These are phyloP conservation scores for Plectosphaerella plurivora DNA, from an alignment of 2,329 filamentous ascomycete genomes.

Conservation along the genomic window DNA sequence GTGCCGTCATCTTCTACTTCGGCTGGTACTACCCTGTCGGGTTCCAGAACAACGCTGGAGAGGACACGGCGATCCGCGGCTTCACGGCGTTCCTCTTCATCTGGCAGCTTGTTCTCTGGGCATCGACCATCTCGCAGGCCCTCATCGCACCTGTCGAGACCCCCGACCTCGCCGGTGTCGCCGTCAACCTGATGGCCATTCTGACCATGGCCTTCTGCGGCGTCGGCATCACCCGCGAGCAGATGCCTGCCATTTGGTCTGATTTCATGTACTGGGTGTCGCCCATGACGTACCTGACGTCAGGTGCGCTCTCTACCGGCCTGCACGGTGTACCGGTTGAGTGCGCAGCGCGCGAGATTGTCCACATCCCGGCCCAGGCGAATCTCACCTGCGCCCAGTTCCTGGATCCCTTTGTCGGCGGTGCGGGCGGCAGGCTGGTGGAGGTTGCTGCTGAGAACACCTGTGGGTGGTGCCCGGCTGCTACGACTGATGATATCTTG, in stretches of 20 bases:
- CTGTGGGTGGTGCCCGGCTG: conserved; percentile 39
- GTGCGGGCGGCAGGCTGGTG: conserved; percentile 9
- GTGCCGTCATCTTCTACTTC: conserved; percentile 60
- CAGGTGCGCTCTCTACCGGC: conserved; percentile 19
- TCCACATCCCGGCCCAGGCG: conserved; percentile 7
- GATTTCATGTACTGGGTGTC: conserved; percentile 15
- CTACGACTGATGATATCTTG: conserved; percentile 32
- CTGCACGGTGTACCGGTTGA: conserved; percentile 12
- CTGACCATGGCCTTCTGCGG: conserved; percentile 14
- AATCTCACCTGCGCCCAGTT: conserved; percentile 11
- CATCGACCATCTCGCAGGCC: conserved; percentile 12
- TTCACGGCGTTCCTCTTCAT: conserved; percentile 13
- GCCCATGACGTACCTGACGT: conserved; percentile 22
- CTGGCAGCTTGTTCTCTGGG: conserved; percentile 13
- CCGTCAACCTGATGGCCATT: conserved; percentile 8
- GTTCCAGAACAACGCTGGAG: conserved; percentile 51
- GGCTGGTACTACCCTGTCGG: conserved; percentile 69
- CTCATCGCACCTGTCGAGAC: conserved; percentile 10
- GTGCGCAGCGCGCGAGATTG: conserved; percentile 11
- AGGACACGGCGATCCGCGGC: conserved; percentile 7
- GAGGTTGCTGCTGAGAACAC: conserved; percentile 24
- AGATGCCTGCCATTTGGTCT: conserved; percentile 11
- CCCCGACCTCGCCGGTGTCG: conserved; percentile 9
- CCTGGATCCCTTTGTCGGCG: conserved; percentile 7
- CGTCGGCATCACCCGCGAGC: conserved; percentile 8